Evolutionary conservation across 495 filamentous ascomycete species (phyloP), one percentile per base, ranked within the genome.

Genomic region (Penicillium coprophilum): DNA sequence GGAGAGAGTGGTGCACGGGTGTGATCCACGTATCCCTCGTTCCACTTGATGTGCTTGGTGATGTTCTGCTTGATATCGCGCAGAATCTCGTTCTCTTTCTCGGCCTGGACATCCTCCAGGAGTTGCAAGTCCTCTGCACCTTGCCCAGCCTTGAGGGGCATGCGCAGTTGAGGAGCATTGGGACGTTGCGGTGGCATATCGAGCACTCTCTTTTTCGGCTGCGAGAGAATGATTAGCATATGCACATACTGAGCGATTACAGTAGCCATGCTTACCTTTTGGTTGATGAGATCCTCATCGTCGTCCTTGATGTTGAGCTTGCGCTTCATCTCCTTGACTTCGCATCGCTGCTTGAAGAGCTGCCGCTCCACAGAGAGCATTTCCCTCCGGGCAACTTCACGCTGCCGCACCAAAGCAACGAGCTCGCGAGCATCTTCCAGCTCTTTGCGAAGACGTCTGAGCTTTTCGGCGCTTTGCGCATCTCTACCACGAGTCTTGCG

Each of bases 401-500:
- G 84, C 62, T 87, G 83, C 50, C 84, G 83, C 50, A 94, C 85
- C 66, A 91, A 76, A 28, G 85, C 76, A 55, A 96, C 81, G 46
- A 97, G 75, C 62, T 91, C 83, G 32, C 92, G 86, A 50, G 88
- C 90, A 58, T 93, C 89, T 76, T 97, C 95, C 39, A 97, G 74
- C 71, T 98, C 95, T 68, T 87, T 92, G 57, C 94, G 85, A 60
- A 98, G 77, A 63, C 88, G 88, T 76, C 92, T 92, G 59, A 98
- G 81, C 71, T 96, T 97, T 64, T 98, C 94, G 50, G 87, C 89
- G 61, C 90, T 92, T 66, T 96, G 92, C 17, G 90, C 89, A 78
- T 97, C 95, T 64, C 94, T 82, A 45, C 91, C 89, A 65, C 94
- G 86, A 31, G 94, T 98, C 75, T 97, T 97, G 61, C 94, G 87